Conservation (phyloP, 139 green algal genomes). For the Micromonas commoda region DNA sequence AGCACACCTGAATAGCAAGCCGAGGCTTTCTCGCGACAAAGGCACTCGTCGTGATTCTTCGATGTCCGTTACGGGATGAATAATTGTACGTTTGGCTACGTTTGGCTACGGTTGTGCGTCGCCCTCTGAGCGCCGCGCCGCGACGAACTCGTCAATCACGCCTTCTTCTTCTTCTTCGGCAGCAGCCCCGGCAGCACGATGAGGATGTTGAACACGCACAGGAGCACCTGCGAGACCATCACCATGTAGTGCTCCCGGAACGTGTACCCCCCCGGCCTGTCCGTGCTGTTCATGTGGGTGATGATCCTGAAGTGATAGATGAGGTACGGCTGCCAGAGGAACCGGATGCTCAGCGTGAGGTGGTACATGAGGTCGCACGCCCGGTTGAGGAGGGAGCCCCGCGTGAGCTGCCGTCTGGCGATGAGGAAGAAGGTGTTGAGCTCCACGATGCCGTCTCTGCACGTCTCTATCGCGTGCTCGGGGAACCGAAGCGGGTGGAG, state of each 20-base stretch:
- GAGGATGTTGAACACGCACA: not conserved
- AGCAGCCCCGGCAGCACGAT: not conserved
- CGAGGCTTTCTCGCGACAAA: too few relatives aligned
- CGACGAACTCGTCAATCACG: too few relatives aligned
- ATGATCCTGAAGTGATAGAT: not conserved
- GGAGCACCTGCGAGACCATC: not conserved
- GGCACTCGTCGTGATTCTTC: too few relatives aligned
- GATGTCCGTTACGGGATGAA: too few relatives aligned
- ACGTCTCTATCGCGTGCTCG: slow-evolving; percentile 8
- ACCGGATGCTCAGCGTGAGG: not conserved
- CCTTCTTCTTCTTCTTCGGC: not conserved
- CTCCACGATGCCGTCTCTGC: slow-evolving; percentile 20
- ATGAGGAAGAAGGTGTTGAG: slow-evolving; percentile 21
- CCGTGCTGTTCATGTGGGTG: not conserved
- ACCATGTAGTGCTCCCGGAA: not conserved
- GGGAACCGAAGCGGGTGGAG: not conserved
- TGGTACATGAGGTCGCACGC: not conserved
- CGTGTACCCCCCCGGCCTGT: not conserved
- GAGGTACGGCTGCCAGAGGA: slow-evolving; percentile 12
- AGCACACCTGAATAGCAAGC: too few relatives aligned
- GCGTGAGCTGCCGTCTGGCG: not conserved
- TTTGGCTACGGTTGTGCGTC: too few relatives aligned
- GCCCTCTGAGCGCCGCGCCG: too few relatives aligned
- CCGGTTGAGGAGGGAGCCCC: not conserved
- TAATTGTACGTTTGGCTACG: too few relatives aligned